Evolutionary conservation across 2,329 filamentous ascomycete genomes (phyloP).

Genomic region (Aspergillus fructus): DNA sequence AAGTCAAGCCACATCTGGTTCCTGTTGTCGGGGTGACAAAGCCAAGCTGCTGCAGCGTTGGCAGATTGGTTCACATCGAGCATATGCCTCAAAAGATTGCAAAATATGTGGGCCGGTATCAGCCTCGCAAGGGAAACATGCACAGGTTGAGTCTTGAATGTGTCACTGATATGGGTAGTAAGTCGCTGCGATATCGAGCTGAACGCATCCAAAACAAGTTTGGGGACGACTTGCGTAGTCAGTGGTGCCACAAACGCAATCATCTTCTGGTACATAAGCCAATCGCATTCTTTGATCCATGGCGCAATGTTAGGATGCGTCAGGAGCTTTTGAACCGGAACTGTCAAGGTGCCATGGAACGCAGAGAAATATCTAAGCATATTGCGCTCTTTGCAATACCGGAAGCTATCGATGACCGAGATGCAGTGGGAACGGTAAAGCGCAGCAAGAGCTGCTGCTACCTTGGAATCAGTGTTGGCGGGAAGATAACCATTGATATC

Average conservation of each 20-base stretch:
- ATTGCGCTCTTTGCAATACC: slow-evolving; percentile 94
- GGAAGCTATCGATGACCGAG: slow-evolving; percentile 89
- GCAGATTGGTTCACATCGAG: slow-evolving; percentile 90
- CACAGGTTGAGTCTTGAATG: slow-evolving; percentile 78
- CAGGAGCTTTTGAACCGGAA: slow-evolving; percentile 92
- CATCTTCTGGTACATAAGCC: slow-evolving; percentile 95
- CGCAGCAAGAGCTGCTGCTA: slow-evolving; percentile 79
- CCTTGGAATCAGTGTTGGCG: slow-evolving; percentile 77
- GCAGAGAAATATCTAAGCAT: slow-evolving; percentile 94
- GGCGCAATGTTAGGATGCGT: slow-evolving; percentile 75
- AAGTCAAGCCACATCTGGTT: slow-evolving; percentile 96
- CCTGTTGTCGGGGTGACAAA: slow-evolving; percentile 83
- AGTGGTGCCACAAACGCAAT: slow-evolving; percentile 87
- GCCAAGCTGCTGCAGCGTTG: slow-evolving; percentile 88
- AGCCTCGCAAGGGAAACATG: slow-evolving; percentile 88
- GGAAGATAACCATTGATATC: slow-evolving; percentile 80
- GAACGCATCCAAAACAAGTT: slow-evolving; percentile 80
- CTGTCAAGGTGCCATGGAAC: slow-evolving; percentile 93
- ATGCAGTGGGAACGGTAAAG: slow-evolving; percentile 94
- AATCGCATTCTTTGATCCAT: slow-evolving; percentile 96
- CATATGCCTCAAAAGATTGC: slow-evolving; percentile 79
- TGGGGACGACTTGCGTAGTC: slow-evolving; percentile 86
- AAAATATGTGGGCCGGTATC: slow-evolving; percentile 84
- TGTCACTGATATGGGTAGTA: slow-evolving; percentile 76
- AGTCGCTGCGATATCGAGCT: slow-evolving; percentile 81